Evolutionary conservation across 2,329 filamentous ascomycete species (phyloP).

Genomic region (Pseudonectria foliicola): DNA sequence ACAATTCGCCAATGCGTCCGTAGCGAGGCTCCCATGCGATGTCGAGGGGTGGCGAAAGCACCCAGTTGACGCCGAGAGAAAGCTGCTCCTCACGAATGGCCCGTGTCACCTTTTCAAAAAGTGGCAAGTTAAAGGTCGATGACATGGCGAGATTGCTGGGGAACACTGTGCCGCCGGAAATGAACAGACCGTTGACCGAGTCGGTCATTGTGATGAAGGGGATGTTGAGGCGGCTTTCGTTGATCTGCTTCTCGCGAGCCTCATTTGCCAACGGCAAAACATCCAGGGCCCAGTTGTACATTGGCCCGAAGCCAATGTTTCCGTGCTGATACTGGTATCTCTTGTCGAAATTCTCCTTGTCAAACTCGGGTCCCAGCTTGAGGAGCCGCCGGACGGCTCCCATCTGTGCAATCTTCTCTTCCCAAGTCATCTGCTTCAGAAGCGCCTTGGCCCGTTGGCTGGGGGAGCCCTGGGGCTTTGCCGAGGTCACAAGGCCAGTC

Average conservation of each 20-base stretch:
- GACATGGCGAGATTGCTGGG: conserved; percentile 24
- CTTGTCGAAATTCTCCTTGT: conserved; percentile 13
- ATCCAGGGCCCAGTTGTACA: conserved; percentile 23
- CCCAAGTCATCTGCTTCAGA: conserved; percentile 12
- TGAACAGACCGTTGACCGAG: conserved; percentile 24
- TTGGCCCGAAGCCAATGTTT: conserved; percentile 19
- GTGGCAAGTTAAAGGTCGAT: conserved; percentile 23
- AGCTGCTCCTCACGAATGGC: conserved; percentile 26
- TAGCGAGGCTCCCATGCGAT: conserved; percentile 25
- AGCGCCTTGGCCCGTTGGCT: conserved; percentile 8
- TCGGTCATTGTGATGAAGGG: conserved; percentile 13
- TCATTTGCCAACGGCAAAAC: conserved; percentile 20
- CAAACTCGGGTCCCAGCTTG: conserved; percentile 5
- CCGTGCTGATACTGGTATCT: conserved; percentile 11
- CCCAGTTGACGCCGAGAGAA: conserved; percentile 26
- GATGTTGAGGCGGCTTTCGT: conserved; percentile 9
- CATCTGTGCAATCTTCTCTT: conserved; percentile 16
- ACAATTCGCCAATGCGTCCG: conserved; percentile 14
- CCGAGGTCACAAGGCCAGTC: conserved; percentile 1
- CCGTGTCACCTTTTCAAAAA: conserved; percentile 20
- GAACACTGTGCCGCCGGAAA: conserved; percentile 25
- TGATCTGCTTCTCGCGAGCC: conserved; percentile 12
- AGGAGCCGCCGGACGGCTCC: conserved; percentile 12
- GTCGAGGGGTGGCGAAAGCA: conserved; percentile 27
- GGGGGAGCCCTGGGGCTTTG: conserved; percentile 5